These are phyloP conservation scores for Hura crepitans DNA, from an alignment of 441 rosid genomes.

Conservation along the genomic window DNA sequence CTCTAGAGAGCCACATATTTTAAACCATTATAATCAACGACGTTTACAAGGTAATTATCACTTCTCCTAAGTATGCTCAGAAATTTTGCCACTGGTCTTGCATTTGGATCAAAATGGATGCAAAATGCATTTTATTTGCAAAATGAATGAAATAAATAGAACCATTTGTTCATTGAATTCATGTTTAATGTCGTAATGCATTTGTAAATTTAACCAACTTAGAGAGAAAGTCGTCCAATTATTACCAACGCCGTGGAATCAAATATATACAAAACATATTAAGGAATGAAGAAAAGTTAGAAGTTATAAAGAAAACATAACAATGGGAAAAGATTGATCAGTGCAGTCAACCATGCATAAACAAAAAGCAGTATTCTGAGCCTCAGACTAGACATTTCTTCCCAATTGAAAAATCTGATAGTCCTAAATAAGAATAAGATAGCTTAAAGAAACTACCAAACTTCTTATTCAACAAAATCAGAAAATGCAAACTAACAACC, in stretches of 20 bases:
- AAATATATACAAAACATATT: neutral
- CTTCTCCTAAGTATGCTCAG: neutral
- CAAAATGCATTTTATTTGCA: neutral
- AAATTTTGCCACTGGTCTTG: neutral
- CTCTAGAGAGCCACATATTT: neutral
- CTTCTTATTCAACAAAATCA: too few species aligned
- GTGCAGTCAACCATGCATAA: neutral
- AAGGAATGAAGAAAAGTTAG: neutral
- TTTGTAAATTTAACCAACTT: neutral
- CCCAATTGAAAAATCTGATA: neutral
- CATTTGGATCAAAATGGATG: neutral
- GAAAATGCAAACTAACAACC: neutral
- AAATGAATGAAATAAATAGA: neutral
- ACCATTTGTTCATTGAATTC: neutral
- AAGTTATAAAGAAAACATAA: neutral
- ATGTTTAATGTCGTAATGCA: neutral
- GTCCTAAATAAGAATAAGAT: neutral
- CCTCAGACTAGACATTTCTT: neutral
- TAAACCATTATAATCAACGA: neutral
- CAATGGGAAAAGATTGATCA: neutral
- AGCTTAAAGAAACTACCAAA: too few species aligned
- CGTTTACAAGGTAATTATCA: neutral
- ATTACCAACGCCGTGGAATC: neutral
- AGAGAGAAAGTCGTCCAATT: neutral
- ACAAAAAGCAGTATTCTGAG: neutral